Conservation (phyloP, 2,329 filamentous ascomycete species). For the Biscogniauxia marginata region DNA sequence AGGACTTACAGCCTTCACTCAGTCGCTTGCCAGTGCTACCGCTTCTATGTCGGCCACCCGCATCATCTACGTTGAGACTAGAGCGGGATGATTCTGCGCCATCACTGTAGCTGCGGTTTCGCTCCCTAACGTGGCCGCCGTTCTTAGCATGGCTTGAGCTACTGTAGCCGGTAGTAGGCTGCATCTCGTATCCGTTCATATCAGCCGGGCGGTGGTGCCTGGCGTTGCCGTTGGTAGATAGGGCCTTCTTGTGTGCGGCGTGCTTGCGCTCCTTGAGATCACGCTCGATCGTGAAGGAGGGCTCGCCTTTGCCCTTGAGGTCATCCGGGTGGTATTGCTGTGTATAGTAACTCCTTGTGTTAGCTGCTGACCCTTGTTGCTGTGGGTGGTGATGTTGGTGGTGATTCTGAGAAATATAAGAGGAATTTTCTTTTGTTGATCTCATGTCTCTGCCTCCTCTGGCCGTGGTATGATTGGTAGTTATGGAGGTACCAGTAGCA, state of each 20-base stretch:
- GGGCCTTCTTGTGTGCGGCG: slow-evolving; percentile 22
- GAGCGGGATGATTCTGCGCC: slow-evolving; percentile 1
- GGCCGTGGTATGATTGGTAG: background rate
- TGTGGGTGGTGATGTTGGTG: background rate
- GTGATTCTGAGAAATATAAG: background rate
- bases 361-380: background rate
- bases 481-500: background rate
- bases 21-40: background rate
- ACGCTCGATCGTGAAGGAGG: slow-evolving; percentile 68
- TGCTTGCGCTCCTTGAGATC: slow-evolving; percentile 60
- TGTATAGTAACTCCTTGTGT: slow-evolving; percentile 1
- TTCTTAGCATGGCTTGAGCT: slow-evolving; percentile 14
- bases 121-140: slow-evolving; percentile 24
- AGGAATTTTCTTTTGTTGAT: background rate
- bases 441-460: background rate
- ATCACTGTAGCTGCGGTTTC: slow-evolving; percentile 45
- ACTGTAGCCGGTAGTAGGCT: slow-evolving; percentile 28
- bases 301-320: slow-evolving; percentile 80
- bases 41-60: background rate
- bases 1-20: background rate
- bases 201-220: slow-evolving; percentile 4
- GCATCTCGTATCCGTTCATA: slow-evolving; percentile 49
- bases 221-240: slow-evolving; percentile 22
- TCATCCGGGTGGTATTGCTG: slow-evolving; percentile 72
- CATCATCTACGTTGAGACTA: background rate